Percentiles rank a stretch among this genome's conserved stretches.
Conservation (phyloP, 306 rosid species). For the cucumber (Cucumis sativus) region Cucumber_9930_V3 NC_026657.2:14664501-14665000, state of each 20-base stretch:
- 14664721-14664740: background rate
- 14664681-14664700: conserved; percentile 1
- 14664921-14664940: conserved; percentile 44
- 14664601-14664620: conserved; percentile 52
- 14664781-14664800: background rate
- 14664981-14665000: conserved; percentile 56
- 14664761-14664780: background rate
- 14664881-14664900: background rate
- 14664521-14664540: conserved; percentile 68
- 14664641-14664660: conserved; percentile 63
- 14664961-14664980: conserved; percentile 49
- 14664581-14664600: conserved; percentile 46
- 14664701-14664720: background rate
- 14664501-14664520: conserved; percentile 45
- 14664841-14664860: background rate
- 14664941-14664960: conserved; percentile 86
- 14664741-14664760: background rate
- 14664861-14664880: background rate
- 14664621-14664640: conserved; percentile 54
- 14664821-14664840: background rate
- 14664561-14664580: conserved; percentile 58
- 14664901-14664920: background rate
- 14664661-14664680: background rate
- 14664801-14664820: background rate
- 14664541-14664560: conserved; percentile 60